phyloP scores from a whole-genome alignment of 768 basidiomycete species.

The Peribolospora baueri region DNA sequence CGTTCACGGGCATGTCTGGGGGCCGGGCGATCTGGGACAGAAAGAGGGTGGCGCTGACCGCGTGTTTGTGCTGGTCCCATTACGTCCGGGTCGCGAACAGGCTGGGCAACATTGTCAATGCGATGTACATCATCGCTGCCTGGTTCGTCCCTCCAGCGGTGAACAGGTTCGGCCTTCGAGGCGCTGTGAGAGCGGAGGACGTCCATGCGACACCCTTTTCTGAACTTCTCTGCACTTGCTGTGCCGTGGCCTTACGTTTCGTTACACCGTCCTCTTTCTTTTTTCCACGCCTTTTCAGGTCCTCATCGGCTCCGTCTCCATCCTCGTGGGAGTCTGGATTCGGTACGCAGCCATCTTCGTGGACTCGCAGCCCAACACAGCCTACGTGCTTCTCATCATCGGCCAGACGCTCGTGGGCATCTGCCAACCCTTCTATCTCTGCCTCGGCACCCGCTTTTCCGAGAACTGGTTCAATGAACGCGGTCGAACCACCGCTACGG shows the following conservation, averaged over 20 bases:
- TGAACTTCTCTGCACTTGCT: not conserved
- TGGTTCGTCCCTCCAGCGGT: too few species aligned
- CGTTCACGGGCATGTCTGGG: too few species aligned
- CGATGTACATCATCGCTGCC: not conserved
- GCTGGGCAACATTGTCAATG: not conserved
- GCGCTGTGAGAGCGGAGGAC: too few species aligned
- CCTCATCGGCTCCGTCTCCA: not conserved
- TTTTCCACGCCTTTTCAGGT: not conserved
- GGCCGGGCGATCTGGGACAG: too few species aligned
- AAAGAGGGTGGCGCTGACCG: too few species aligned
- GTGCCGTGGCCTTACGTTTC: not conserved
- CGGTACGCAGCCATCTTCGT: constrained; percentile 2
- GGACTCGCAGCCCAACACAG: not conserved
- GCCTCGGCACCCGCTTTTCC: not conserved
- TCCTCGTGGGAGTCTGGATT: not conserved
- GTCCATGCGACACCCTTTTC: not conserved
- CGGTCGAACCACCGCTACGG: not conserved
- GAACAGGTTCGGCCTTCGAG: too few species aligned
- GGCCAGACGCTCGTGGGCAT: not conserved
- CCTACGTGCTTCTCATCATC: not conserved
- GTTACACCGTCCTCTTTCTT: not conserved
- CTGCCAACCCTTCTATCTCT: not conserved
- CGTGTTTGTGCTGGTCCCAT: too few species aligned
- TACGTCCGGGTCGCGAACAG: too few species aligned
- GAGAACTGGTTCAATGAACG: too few species aligned